Percentiles rank a stretch among this genome's conserved stretches.
Conservation (phyloP, 495 filamentous ascomycete species). For the Penicillium pancosmium region DNA sequence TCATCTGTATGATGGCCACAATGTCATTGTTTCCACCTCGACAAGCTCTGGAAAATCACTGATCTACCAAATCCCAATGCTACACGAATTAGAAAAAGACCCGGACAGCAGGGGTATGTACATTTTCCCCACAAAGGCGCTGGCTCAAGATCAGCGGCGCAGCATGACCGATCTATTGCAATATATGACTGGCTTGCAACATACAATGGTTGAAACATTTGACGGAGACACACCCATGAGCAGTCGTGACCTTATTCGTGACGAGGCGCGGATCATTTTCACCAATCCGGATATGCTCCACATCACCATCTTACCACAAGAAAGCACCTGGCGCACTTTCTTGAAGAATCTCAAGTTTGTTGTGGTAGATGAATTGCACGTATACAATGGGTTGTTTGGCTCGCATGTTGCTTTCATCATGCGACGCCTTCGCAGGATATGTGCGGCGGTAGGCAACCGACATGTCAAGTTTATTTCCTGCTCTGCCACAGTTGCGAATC, state of each 20-base stretch:
- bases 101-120: constrained; percentile 84
- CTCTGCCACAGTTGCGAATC: constrained; percentile 96
- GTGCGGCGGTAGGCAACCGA: constrained; percentile 87
- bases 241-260: constrained; percentile 76
- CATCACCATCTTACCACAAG: constrained; percentile 89
- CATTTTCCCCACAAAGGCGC: constrained; percentile 96
- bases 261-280: constrained; percentile 92
- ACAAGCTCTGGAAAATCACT: constrained; percentile 96
- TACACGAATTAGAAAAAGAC: constrained; percentile 84
- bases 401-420: constrained; percentile 95
- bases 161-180: constrained; percentile 82
- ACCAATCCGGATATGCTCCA: constrained; percentile 99
- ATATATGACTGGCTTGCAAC: constrained; percentile 77
- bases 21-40: constrained; percentile 93
- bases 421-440: constrained; percentile 85
- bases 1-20: constrained; percentile 74
- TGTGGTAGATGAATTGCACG: constrained; percentile 88
- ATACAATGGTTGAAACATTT: constrained; percentile 84
- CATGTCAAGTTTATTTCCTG: constrained; percentile 94
- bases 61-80: constrained; percentile 93
- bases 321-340: constrained; percentile 86
- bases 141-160: constrained; percentile 92
- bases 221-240: constrained; percentile 91
- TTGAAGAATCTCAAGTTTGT: constrained; percentile 88
- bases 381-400: constrained; percentile 94